Conservation (phyloP, 805 yeast species). For the Candida glaebosa region DNA sequence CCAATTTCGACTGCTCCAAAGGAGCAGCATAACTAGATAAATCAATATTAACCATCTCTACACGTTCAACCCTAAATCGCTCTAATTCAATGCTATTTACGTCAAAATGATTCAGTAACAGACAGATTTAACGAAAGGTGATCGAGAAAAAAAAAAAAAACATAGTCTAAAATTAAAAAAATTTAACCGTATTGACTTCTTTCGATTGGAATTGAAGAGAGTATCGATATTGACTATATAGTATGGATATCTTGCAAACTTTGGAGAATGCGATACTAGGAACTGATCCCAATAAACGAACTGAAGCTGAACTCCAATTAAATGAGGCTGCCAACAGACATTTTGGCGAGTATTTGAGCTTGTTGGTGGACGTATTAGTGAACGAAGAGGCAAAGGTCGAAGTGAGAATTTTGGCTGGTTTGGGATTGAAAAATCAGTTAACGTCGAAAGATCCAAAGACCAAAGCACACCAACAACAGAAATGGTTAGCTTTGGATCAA, state of each 20-base stretch:
- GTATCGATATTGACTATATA: too few relatives aligned
- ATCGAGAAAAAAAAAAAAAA: too few relatives aligned
- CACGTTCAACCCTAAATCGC: too few relatives aligned
- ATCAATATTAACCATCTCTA: too few relatives aligned
- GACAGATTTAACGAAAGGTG: too few relatives aligned
- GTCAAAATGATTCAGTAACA: too few relatives aligned
- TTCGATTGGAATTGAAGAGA: too few relatives aligned
- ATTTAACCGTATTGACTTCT: too few relatives aligned
- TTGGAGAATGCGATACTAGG: conserved; percentile 78
- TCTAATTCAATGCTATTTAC: too few relatives aligned
- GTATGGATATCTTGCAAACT: conserved; percentile 55
- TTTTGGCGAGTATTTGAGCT: conserved; percentile 69
- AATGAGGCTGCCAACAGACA: conserved; percentile 66
- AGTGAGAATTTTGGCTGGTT: conserved; percentile 88
- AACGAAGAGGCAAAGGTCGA: conserved; percentile 64
- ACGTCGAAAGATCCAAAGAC: conserved; percentile 73
- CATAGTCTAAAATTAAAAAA: too few relatives aligned
- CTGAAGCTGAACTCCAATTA: conserved; percentile 76
- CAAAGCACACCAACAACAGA: conserved; percentile 55
- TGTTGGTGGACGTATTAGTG: conserved; percentile 68
- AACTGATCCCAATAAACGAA: conserved; percentile 63
- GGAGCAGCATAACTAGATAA: too few relatives aligned
- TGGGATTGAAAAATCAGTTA: conserved; percentile 82
- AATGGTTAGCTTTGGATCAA: conserved; percentile 68
- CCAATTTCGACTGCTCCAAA: too few relatives aligned